Conservation (phyloP, 495 filamentous ascomycete species). For the Poronia punctata region DNA sequence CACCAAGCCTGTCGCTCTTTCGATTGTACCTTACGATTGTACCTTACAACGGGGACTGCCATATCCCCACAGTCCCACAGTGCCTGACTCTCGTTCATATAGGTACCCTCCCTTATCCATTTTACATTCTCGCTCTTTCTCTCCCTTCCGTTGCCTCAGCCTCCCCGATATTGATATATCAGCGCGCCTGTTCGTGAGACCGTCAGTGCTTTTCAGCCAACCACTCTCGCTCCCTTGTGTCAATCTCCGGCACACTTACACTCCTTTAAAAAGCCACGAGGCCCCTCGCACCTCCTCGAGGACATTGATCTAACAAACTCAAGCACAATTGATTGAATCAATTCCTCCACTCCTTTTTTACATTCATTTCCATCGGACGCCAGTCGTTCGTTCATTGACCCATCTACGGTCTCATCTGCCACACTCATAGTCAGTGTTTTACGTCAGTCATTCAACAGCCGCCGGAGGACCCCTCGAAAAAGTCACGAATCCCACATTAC, state of each 20-base stretch:
- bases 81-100: slow-evolving; percentile 7
- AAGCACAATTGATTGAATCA: slow-evolving; percentile 16
- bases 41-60: too few species aligned
- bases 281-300: too few species aligned
- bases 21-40: too few species aligned
- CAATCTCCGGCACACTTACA: slow-evolving; percentile 27
- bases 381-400: slow-evolving; percentile 25
- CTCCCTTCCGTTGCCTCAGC: slow-evolving; percentile 23
- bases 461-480: slow-evolving; percentile 12
- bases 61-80: too few species aligned
- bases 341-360: slow-evolving; percentile 13
- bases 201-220: slow-evolving; percentile 14
- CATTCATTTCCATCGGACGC: slow-evolving; percentile 29
- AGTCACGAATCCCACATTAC: slow-evolving; percentile 27
- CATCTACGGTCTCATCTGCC: not conserved
- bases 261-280: slow-evolving; percentile 37
- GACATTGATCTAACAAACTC: too few species aligned
- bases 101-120: slow-evolving; percentile 16
- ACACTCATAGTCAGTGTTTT: slow-evolving; percentile 4
- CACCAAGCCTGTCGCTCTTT: too few species aligned
- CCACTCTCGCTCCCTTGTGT: slow-evolving; percentile 22
- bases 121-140: slow-evolving; percentile 18
- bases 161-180: slow-evolving; percentile 21
- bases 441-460: slow-evolving; percentile 7
- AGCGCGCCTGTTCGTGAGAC: slow-evolving; percentile 22